Conservation (phyloP, 257 asterid genomes). For the Solanum etuberosum region DNA sequence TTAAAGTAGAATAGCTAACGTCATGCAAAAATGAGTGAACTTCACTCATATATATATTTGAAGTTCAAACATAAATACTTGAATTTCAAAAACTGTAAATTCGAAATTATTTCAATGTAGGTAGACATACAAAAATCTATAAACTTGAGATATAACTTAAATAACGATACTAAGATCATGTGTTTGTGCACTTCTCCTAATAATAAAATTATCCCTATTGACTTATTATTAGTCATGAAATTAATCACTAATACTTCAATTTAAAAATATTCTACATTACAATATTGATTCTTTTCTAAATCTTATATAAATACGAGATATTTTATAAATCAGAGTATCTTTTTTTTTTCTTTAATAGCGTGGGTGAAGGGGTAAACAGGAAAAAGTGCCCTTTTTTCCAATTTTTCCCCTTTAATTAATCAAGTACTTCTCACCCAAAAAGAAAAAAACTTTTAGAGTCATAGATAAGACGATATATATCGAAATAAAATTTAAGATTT, state of each 20-base stretch:
- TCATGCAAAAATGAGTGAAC: not conserved
- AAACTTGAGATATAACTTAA: not conserved
- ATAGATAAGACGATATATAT: too few species aligned
- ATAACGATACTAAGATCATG: too few species aligned
- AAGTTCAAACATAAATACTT: too few species aligned
- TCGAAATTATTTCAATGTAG: too few species aligned
- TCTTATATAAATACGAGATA: not conserved
- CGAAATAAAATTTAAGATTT: too few species aligned
- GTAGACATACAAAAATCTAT: too few species aligned
- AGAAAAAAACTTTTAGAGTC: not conserved
- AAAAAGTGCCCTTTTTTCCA: not conserved
- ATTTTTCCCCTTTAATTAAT: not conserved
- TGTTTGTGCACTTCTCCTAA: not conserved
- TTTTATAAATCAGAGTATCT: not conserved
- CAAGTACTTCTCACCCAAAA: not conserved
- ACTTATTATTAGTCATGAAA: not conserved
- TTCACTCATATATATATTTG: too few species aligned
- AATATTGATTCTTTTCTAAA: not conserved
- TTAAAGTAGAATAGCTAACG: too few species aligned
- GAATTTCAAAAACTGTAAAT: too few species aligned
- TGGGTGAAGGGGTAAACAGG: not conserved
- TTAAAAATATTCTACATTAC: not conserved
- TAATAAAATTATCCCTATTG: not conserved
- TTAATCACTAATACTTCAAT: not conserved
- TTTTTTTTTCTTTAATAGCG: not conserved